Evolutionary conservation across 2,329 filamentous ascomycete genomes (phyloP).

Genomic region (Pseudodiploospora longispora): DNA sequence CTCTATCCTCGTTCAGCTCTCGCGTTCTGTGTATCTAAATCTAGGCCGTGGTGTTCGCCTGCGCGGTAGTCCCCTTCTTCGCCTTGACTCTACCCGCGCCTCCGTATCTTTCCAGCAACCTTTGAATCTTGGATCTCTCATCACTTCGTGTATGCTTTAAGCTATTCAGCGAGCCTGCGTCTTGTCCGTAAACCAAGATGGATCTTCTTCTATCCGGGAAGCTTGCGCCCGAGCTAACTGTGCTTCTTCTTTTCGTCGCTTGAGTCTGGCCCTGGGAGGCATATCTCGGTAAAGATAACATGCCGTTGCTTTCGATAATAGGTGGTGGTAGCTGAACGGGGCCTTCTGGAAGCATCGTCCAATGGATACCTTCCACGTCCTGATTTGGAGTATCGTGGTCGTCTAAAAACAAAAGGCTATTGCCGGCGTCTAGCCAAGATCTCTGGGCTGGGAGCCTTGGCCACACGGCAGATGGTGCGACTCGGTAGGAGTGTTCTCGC

Average conservation of each 20-base stretch:
- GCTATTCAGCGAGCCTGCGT: not conserved
- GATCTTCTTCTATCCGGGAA: slow-evolving; percentile 2
- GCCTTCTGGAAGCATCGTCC: slow-evolving; percentile 11
- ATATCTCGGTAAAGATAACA: not conserved
- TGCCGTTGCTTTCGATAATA: slow-evolving; percentile 7
- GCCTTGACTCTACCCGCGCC: not conserved
- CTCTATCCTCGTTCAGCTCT: no score
- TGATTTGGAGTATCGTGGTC: slow-evolving; percentile 12
- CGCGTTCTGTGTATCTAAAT: no score
- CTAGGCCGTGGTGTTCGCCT: no score
- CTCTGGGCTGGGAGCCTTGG: slow-evolving; percentile 20
- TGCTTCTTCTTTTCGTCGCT: slow-evolving; percentile 1
- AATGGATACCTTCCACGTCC: not conserved
- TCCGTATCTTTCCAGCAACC: slow-evolving; percentile 1
- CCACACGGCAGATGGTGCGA: slow-evolving; percentile 24
- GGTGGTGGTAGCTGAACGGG: slow-evolving; percentile 20
- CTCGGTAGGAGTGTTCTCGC: slow-evolving; percentile 15
- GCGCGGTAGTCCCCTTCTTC: not conserved
- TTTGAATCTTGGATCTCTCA: slow-evolving; percentile 5
- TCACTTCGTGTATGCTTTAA: not conserved
- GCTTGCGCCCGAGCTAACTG: slow-evolving; percentile 2
- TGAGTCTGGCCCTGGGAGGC: not conserved
- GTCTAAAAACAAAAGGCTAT: slow-evolving; percentile 14
- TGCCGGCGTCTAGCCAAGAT: slow-evolving; percentile 18
- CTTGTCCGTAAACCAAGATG: not conserved